Evolutionary conservation across 306 rosid species (phyloP).

Genomic region (Vicia villosa): DNA sequence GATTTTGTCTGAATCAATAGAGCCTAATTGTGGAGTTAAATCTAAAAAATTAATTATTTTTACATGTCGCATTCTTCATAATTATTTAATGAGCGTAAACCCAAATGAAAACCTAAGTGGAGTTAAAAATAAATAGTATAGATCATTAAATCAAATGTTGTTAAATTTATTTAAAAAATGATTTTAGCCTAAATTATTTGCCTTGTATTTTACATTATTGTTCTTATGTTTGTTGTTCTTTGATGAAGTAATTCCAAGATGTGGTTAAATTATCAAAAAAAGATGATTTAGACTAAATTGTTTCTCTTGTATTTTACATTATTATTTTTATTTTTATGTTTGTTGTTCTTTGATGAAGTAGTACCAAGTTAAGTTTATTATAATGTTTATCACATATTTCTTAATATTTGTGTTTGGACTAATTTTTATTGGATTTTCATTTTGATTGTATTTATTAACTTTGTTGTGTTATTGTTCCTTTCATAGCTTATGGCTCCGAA

Average conservation of each 20-base stretch:
- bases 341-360: background rate
- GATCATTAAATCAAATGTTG: background rate
- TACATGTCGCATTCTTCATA: constrained; percentile 14
- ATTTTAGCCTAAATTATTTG: background rate
- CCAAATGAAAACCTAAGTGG: background rate
- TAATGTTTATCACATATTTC: background rate
- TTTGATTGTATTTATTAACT: too few species aligned
- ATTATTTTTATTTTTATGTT: background rate
- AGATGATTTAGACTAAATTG: too few species aligned
- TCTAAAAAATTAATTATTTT: constrained; percentile 7
- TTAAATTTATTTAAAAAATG: background rate
- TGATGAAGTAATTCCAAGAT: background rate
- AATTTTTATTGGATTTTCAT: background rate
- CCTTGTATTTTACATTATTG: background rate
- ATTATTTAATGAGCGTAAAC: background rate
- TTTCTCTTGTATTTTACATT: background rate
- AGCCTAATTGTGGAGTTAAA: too few species aligned
- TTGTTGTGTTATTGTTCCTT: background rate
- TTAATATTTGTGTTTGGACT: background rate
- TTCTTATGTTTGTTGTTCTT: background rate
- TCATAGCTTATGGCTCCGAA: too few species aligned
- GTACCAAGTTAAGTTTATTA: background rate
- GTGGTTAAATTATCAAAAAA: background rate
- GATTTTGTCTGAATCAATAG: too few species aligned
- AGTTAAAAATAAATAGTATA: background rate